Conservation (phyloP, 2,329 filamentous ascomycete species). For the Cytospora piceae region DNA sequence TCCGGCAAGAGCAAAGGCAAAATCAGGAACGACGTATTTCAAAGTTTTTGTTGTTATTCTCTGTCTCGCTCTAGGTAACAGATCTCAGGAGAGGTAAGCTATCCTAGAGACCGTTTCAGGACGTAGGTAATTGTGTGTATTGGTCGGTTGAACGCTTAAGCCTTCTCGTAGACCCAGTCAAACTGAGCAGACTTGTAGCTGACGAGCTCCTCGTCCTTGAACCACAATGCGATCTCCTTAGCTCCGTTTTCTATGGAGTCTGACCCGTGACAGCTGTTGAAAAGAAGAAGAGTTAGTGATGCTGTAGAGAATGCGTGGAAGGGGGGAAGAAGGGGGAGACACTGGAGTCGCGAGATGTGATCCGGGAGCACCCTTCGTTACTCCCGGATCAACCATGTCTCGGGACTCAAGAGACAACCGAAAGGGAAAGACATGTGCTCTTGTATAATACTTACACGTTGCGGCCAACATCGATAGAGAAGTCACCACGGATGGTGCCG, state of each 20-base stretch:
- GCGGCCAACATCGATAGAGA: slow-evolving; percentile 63
- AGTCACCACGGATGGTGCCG: slow-evolving; percentile 97
- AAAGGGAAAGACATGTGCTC: neutral
- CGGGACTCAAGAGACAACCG: neutral
- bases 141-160: slow-evolving; percentile 41
- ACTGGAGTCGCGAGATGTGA: neutral
- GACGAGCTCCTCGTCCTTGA: slow-evolving; percentile 84
- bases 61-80: slow-evolving; percentile 29
- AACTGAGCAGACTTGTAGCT: slow-evolving; percentile 82
- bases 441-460: slow-evolving; percentile 16
- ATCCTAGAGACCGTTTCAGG: slow-evolving; percentile 5
- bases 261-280: slow-evolving; percentile 90
- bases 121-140: slow-evolving; percentile 9
- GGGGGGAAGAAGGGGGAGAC: neutral
- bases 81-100: neutral
- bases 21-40: neutral
- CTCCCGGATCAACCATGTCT: neutral
- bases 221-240: slow-evolving; percentile 99
- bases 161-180: slow-evolving; percentile 98
- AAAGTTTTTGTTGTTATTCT: slow-evolving; percentile 31
- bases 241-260: slow-evolving; percentile 92
- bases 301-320: neutral
- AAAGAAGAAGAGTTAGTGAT: slow-evolving; percentile 39
- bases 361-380: neutral
- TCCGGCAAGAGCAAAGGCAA: neutral